These are phyloP conservation scores for Plasmodium inui DNA, from an alignment of 169 alveolate genomes.

Conservation along the genomic window DNA sequence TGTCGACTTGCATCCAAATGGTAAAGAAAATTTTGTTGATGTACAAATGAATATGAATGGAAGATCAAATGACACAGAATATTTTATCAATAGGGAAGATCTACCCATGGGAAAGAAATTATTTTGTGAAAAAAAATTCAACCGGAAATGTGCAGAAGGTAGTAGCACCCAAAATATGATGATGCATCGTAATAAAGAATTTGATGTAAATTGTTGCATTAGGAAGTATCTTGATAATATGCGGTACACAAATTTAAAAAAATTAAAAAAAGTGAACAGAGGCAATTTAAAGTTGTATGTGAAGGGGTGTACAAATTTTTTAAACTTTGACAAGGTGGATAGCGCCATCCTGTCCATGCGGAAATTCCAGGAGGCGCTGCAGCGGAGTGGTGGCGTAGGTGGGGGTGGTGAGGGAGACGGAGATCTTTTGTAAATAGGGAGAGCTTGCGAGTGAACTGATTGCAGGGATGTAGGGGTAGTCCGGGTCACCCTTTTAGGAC, in stretches of 20 bases:
- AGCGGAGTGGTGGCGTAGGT: background rate
- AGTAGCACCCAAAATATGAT: background rate
- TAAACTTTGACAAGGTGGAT: slow-evolving; percentile 21
- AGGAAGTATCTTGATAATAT: slow-evolving; percentile 47
- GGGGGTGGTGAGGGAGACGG: background rate
- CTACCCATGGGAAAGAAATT: background rate
- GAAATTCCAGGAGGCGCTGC: slow-evolving; percentile 16
- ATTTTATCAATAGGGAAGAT: background rate
- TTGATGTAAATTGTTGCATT: slow-evolving; percentile 48
- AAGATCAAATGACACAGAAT: slow-evolving; percentile 10
- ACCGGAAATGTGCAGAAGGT: background rate
- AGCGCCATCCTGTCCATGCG: slow-evolving; percentile 14
- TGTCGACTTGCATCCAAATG: slow-evolving; percentile 20
- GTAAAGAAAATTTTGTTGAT: background rate
- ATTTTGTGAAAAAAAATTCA: background rate
- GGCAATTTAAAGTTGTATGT: slow-evolving; percentile 48
- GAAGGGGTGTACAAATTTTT: slow-evolving; percentile 37
- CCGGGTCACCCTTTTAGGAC: background rate
- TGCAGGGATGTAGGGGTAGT: background rate
- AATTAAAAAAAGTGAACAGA: slow-evolving; percentile 45
- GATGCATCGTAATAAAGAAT: slow-evolving; percentile 7
- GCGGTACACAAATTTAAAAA: slow-evolving; percentile 57
- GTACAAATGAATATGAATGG: slow-evolving; percentile 20
- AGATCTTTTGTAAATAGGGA: background rate
- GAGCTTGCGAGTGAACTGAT: background rate